These are phyloP conservation scores for Flaveria trinervia DNA, from an alignment of 129 eudicot species.

Conservation along the genomic window DNA sequence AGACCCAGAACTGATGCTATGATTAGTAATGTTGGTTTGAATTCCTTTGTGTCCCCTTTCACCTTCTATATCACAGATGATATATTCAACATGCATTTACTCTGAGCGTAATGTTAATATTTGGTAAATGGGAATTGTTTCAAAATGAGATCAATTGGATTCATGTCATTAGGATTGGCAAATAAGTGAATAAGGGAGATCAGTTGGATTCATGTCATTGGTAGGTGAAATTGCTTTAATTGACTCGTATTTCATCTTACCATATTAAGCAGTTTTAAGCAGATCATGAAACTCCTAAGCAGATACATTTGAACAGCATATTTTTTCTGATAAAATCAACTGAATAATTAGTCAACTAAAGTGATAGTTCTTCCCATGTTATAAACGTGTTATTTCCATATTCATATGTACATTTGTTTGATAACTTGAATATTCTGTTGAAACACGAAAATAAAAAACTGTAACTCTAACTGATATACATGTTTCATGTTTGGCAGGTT, in stretches of 20 bases:
- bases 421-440: neutral
- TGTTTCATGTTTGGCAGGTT: constrained; percentile 53
- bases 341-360: neutral
- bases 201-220: neutral
- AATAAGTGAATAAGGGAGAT: neutral
- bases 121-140: neutral
- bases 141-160: neutral
- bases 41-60: neutral
- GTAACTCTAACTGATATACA: neutral
- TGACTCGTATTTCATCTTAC: neutral
- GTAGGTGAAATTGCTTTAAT: neutral
- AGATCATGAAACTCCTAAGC: neutral
- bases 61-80: neutral
- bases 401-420: neutral
- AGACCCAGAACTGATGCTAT: neutral
- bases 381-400: neutral
- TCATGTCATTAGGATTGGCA: neutral
- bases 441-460: constrained; percentile 2
- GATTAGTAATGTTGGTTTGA: neutral
- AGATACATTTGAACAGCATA: neutral
- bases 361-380: neutral
- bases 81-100: neutral
- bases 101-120: neutral
- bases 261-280: constrained; percentile 4
- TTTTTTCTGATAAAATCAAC: neutral